phyloP scores from a whole-genome alignment of 495 filamentous ascomycete species.

The Aspergillus incahuasiensis region DNA sequence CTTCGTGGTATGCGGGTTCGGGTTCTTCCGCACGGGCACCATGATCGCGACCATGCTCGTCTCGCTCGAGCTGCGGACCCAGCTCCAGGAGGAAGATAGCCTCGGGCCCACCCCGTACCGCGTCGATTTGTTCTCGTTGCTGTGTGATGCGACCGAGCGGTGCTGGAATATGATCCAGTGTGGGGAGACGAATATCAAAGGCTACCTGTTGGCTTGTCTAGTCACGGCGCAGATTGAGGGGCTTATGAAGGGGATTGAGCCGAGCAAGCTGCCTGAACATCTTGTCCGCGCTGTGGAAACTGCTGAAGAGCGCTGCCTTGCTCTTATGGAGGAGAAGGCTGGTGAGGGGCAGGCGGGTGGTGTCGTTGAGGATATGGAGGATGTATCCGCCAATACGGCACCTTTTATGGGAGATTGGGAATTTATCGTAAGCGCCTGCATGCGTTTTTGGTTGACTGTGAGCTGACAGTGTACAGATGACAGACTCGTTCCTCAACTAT shows the following conservation, averaged over 20 bases:
- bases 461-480: slow-evolving; percentile 3
- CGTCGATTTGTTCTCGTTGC: slow-evolving; percentile 41
- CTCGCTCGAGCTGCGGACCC: slow-evolving; percentile 42
- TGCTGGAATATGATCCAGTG: slow-evolving; percentile 33
- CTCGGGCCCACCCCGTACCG: slow-evolving; percentile 40
- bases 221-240: slow-evolving; percentile 42
- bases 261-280: slow-evolving; percentile 24
- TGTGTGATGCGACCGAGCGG: slow-evolving; percentile 45
- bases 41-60: slow-evolving; percentile 42
- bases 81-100: slow-evolving; percentile 48
- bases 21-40: slow-evolving; percentile 40
- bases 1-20: slow-evolving; percentile 41
- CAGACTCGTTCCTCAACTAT: slow-evolving; percentile 3
- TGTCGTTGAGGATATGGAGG: not conserved
- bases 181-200: slow-evolving; percentile 57
- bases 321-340: slow-evolving; percentile 25
- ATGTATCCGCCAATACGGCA: not conserved
- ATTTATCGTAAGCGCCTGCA: slow-evolving; percentile 7
- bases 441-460: too few species aligned
- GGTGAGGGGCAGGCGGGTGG: not conserved
- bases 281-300: slow-evolving; percentile 38
- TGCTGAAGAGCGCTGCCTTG: slow-evolving; percentile 25
- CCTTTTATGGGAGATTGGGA: slow-evolving; percentile 10
- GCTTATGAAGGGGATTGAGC: slow-evolving; percentile 30
- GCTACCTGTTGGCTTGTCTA: slow-evolving; percentile 40